A percentile compares a stretch with the other conserved stretches of the same genome.
phyloP scores from a whole-genome alignment of 2,329 filamentous ascomycete species.

The Paradendryphiella salina region DNA sequence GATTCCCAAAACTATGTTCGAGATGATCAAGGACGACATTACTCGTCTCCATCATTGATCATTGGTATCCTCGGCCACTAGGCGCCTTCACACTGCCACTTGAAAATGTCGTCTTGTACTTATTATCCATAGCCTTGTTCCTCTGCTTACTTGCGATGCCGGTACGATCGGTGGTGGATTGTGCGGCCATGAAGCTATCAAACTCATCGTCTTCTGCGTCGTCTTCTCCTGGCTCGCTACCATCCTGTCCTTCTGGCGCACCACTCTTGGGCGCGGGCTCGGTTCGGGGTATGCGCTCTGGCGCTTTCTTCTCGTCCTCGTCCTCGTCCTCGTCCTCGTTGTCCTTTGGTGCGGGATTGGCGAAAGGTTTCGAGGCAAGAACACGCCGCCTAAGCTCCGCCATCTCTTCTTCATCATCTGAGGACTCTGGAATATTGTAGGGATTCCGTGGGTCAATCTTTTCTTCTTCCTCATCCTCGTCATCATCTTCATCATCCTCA shows the following conservation, averaged over 20 bases:
- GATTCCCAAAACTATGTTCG: too few relatives aligned
- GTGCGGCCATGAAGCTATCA: constrained; percentile 90
- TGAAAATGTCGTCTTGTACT: constrained; percentile 40
- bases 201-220: constrained; percentile 74
- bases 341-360: constrained; percentile 56
- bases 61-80: constrained; percentile 18
- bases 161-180: constrained; percentile 82
- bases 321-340: constrained; percentile 37
- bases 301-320: constrained; percentile 57
- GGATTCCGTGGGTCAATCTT: constrained; percentile 63
- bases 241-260: constrained; percentile 62
- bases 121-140: constrained; percentile 47
- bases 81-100: constrained; percentile 36
- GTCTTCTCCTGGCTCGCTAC: constrained; percentile 69
- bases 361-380: constrained; percentile 87
- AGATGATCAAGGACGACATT: too few relatives aligned
- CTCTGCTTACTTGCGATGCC: constrained; percentile 69
- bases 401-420: constrained; percentile 87
- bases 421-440: constrained; percentile 72
- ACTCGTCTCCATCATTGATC: not conserved
- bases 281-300: constrained; percentile 65
- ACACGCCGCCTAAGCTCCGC: constrained; percentile 87
- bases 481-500: constrained; percentile 55
- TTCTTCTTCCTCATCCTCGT: constrained; percentile 48
- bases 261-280: constrained; percentile 42